Evolutionary conservation across 2,329 filamentous ascomycete genomes (phyloP).

Genomic region (Dactylellina parvicollis): DNA sequence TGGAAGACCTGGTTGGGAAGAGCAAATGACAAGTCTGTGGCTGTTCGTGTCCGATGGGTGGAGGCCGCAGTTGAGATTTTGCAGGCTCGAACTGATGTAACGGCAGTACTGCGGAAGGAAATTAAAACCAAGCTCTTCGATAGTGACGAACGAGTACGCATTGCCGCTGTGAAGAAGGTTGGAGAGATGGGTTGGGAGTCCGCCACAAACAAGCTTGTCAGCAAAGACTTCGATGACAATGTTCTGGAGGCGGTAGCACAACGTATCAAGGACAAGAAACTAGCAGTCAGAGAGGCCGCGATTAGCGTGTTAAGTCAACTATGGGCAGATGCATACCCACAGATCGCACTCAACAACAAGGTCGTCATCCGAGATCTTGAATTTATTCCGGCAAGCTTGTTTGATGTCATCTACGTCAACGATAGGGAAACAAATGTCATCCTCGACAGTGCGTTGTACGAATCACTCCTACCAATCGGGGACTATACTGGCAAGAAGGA

Average conservation of each 20-base stretch:
- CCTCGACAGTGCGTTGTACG: constrained; percentile 84
- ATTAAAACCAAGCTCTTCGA: constrained; percentile 81
- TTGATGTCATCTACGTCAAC: constrained; percentile 90
- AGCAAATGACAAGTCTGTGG: constrained; percentile 83
- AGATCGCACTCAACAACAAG: constrained; percentile 85
- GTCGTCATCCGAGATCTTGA: constrained; percentile 77
- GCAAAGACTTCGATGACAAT: constrained; percentile 56
- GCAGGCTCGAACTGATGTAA: constrained; percentile 85
- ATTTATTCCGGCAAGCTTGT: constrained; percentile 82
- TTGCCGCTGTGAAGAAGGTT: constrained; percentile 87
- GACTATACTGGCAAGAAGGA: constrained; percentile 73
- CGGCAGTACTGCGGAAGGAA: constrained; percentile 67
- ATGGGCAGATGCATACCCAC: constrained; percentile 91
- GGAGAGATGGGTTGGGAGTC: constrained; percentile 82
- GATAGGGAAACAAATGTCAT: constrained; percentile 85
- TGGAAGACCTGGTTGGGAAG: constrained; percentile 69
- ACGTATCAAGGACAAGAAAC: constrained; percentile 85
- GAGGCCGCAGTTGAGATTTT: constrained; percentile 85
- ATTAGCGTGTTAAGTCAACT: constrained; percentile 85
- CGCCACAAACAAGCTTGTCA: constrained; percentile 81
- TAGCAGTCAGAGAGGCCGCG: constrained; percentile 81
- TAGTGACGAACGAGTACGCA: constrained; percentile 86
- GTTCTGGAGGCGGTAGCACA: constrained; percentile 84
- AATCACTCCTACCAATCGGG: constrained; percentile 85
- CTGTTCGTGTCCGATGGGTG: constrained; percentile 86